Evolutionary conservation across 495 filamentous ascomycete species (phyloP).

Genomic region (Aspergillus olivimuriae): DNA sequence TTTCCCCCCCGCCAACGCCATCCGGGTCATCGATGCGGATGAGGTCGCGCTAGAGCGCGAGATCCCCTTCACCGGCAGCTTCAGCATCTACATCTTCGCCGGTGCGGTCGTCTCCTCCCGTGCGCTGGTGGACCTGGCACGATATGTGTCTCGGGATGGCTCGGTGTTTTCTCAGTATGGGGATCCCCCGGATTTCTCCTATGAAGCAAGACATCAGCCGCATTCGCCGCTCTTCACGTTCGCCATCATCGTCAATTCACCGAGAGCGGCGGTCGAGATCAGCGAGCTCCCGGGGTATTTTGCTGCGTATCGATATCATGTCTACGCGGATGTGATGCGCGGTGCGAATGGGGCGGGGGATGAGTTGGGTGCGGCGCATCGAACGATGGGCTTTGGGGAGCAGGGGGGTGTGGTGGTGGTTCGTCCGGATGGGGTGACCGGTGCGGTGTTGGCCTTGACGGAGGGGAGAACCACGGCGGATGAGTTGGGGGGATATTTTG

Average conservation of each 20-base stretch:
- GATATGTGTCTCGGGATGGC: slow-evolving; percentile 40
- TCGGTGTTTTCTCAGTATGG: slow-evolving; percentile 46
- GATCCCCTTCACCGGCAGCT: slow-evolving; percentile 69
- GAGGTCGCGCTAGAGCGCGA: slow-evolving; percentile 72
- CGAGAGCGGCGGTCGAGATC: slow-evolving; percentile 52
- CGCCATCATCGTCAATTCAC: slow-evolving; percentile 55
- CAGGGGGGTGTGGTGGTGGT: slow-evolving; percentile 66
- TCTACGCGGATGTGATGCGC: slow-evolving; percentile 67
- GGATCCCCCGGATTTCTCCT: slow-evolving; percentile 47
- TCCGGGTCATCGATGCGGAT: slow-evolving; percentile 67
- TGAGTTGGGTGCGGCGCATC: slow-evolving; percentile 58
- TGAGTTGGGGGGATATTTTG: slow-evolving; percentile 66
- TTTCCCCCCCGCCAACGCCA: slow-evolving; percentile 60
- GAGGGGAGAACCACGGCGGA: slow-evolving; percentile 63
- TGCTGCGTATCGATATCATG: slow-evolving; percentile 58
- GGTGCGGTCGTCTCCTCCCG: slow-evolving; percentile 44
- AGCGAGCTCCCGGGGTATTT: slow-evolving; percentile 50
- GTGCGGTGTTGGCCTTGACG: slow-evolving; percentile 52
- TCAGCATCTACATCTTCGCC: slow-evolving; percentile 66
- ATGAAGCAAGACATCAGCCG: slow-evolving; percentile 66
- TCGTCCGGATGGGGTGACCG: slow-evolving; percentile 69
- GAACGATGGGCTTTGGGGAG: slow-evolving; percentile 65
- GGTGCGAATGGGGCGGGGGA: slow-evolving; percentile 26
- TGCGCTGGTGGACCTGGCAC: slow-evolving; percentile 57
- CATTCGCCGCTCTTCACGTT: slow-evolving; percentile 65